Conservation (phyloP, 768 basidiomycete genomes). For the Psilocybe sp. region DNA sequence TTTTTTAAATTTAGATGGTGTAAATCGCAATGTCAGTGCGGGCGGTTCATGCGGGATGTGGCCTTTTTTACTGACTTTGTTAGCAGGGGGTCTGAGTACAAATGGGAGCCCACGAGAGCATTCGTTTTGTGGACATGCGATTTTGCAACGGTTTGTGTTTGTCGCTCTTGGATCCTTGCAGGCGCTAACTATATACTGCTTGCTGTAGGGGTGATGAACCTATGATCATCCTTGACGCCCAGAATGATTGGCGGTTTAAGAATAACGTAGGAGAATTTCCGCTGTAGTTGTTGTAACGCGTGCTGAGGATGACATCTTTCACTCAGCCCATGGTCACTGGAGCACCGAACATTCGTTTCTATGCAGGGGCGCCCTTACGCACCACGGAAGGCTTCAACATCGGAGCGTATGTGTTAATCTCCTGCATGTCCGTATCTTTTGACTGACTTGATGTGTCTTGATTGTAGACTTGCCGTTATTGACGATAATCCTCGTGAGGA, state of each 20-base stretch:
- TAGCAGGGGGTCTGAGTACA: slow-evolving; percentile 43
- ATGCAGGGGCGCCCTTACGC: slow-evolving; percentile 86
- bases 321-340: slow-evolving; percentile 68
- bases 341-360: slow-evolving; percentile 74
- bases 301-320: background rate
- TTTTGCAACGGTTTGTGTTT: slow-evolving; percentile 66
- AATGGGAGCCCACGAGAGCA: slow-evolving; percentile 47
- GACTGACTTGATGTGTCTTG: background rate
- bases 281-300: background rate
- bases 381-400: slow-evolving; percentile 91
- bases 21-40: slow-evolving; percentile 76
- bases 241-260: slow-evolving; percentile 83
- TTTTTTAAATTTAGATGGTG: slow-evolving; percentile 67
- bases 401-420: slow-evolving; percentile 54
- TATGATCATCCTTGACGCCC: slow-evolving; percentile 77
- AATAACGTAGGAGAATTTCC: slow-evolving; percentile 57
- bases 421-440: background rate
- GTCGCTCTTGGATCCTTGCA: background rate
- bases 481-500: slow-evolving; percentile 81
- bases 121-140: slow-evolving; percentile 82
- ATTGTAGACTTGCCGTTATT: slow-evolving; percentile 69
- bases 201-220: slow-evolving; percentile 74
- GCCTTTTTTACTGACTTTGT: slow-evolving; percentile 8
- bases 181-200: slow-evolving; percentile 3
- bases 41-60: background rate